Evolutionary conservation across 768 basidiomycete genomes (phyloP), one percentile per base, ranked within the genome.

Genomic region (Tulasnella sp.): DNA sequence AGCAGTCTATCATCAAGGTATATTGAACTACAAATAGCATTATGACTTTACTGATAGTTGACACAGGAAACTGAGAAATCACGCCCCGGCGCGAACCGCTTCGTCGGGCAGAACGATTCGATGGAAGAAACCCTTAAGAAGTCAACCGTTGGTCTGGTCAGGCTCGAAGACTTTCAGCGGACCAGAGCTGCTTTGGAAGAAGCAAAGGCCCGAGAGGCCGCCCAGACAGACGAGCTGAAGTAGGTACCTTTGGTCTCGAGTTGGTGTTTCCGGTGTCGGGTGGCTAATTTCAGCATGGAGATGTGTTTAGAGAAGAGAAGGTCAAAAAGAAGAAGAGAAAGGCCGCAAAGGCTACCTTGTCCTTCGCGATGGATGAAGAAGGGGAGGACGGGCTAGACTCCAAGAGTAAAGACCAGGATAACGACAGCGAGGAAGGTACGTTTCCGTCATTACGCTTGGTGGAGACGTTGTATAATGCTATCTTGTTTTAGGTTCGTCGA

Each of bases 41-140:
- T 17, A 57, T 57, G 31, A n/a, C 40, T 14, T 19, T 15, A 31
- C 36, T 45, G 41, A 39, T 29, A 6, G 17, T 6, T 4, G 17
- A 9, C 29, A 7, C 50, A 72, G 66, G 92, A 96, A 71, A 92
- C 91, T 2, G 88, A 94, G 73, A 93, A 92, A 69, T 83, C 87
- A 36, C 84, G 90, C 29, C 87, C 91, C 3, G 86, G 88, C 0
- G 71, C 80, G 2, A 83, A 84, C 66, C 85, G 92, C 60, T 98
- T 98, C 69, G 86, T 94, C 35, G 89, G 90, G 1, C 88, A 93
- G 68, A 81, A 88, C 70, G 93, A 97, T 67, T 89, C 87, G 4
- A 82, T 96, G 76, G 94, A 97, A 68, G 94, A 97, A 59, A 77
- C 81, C 6, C 76, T 98, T 49, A 96, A 94, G 75, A 77, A 89